A percentile compares a stretch with the other conserved stretches of the same genome.
Conservation (phyloP, 2,329 filamentous ascomycete genomes). For the Aureobasidium vineae region DNA sequence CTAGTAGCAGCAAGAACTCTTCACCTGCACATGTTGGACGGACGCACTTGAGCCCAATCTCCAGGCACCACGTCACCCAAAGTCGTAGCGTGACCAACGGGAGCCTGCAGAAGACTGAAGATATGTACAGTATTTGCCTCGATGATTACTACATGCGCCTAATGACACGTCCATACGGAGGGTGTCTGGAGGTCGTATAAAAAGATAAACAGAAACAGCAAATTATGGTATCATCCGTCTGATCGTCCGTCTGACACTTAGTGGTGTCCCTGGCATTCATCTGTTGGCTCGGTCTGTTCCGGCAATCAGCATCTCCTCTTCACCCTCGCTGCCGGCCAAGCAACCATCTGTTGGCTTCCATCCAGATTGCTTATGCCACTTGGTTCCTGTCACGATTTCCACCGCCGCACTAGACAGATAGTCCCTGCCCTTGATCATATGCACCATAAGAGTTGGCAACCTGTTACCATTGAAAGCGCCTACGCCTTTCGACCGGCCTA, state of each 20-base stretch:
- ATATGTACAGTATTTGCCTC: constrained; percentile 11
- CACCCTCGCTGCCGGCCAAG: background rate
- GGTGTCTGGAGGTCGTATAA: background rate
- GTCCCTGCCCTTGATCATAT: constrained; percentile 33
- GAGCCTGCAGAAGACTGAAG: constrained; percentile 10
- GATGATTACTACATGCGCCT: background rate
- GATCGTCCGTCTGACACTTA: background rate
- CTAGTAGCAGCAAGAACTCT: background rate
- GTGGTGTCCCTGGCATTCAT: background rate
- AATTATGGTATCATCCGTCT: background rate
- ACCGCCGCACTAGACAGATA: constrained; percentile 38
- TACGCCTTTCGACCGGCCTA: constrained; percentile 42
- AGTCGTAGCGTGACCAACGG: constrained; percentile 3
- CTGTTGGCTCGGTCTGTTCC: background rate
- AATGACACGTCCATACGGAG: background rate
- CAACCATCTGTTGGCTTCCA: constrained; percentile 26
- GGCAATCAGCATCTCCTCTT: background rate
- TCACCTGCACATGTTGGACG: background rate
- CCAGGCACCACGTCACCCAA: constrained; percentile 12
- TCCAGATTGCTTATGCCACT: constrained; percentile 32
- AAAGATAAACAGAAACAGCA: constrained; percentile 11
- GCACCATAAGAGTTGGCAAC: constrained; percentile 41
- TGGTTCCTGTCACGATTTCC: constrained; percentile 30
- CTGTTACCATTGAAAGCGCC: constrained; percentile 40
- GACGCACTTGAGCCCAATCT: constrained; percentile 15